These are phyloP conservation scores for Lyophyllum atratum DNA, from an alignment of 768 basidiomycete genomes.

Conservation along the genomic window DNA sequence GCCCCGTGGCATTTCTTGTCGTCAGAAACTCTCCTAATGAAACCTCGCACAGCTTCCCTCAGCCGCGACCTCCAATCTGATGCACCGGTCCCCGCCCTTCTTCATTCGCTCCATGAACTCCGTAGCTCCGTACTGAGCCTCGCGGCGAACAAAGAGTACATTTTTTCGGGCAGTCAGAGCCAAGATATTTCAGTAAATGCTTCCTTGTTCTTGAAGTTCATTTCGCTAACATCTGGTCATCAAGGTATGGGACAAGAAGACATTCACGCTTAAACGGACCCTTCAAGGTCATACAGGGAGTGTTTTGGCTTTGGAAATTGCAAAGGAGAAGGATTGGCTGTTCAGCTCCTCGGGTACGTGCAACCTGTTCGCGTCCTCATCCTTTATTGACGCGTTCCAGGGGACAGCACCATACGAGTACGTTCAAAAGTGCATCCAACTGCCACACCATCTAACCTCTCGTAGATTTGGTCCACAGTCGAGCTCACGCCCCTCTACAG, in stretches of 20 bases:
- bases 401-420: conserved; percentile 87
- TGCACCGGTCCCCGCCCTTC: conserved; percentile 46
- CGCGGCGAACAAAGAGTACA: conserved; percentile 68
- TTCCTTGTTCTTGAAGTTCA: not conserved
- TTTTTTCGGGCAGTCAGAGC: conserved; percentile 84
- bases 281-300: conserved; percentile 84
- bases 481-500: conserved; percentile 68
- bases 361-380: not conserved
- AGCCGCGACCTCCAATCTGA: conserved; percentile 53
- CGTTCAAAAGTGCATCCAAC: conserved; percentile 23
- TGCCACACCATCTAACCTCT: not conserved
- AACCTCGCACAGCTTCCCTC: conserved; percentile 49
- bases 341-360: conserved; percentile 84
- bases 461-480: conserved; percentile 80
- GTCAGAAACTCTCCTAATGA: conserved; percentile 7
- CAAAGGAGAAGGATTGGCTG: conserved; percentile 76
- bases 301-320: conserved; percentile 78
- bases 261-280: conserved; percentile 66
- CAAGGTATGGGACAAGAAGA: conserved; percentile 84
- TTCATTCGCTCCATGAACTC: conserved; percentile 72
- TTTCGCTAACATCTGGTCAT: not conserved
- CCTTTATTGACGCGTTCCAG: conserved; percentile 37
- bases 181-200: conserved; percentile 66
- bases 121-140: conserved; percentile 74
- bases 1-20: conserved; percentile 5